A percentile compares a stretch with the other conserved stretches of the same genome.
Evolutionary conservation across 2,329 filamentous ascomycete genomes (phyloP).

Genomic region (Penicillium sp.): DNA sequence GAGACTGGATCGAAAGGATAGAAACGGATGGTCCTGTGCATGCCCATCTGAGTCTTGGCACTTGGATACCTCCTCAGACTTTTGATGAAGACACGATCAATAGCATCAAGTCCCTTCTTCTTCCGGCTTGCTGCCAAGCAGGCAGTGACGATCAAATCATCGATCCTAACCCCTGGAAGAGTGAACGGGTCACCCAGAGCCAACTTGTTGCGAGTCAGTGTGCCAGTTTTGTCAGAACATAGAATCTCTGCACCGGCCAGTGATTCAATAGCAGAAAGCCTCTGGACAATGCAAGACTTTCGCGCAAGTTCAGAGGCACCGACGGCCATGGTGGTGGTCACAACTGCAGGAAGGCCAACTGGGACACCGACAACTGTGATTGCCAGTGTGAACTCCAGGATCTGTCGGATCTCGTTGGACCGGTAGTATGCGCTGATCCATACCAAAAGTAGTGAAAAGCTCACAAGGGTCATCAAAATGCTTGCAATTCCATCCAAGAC

Average conservation of each 20-base stretch:
- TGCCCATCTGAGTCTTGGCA: conserved; percentile 76
- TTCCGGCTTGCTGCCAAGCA: conserved; percentile 88
- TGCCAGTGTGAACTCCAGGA: conserved; percentile 81
- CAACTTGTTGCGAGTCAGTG: conserved; percentile 91
- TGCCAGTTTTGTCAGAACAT: conserved; percentile 93
- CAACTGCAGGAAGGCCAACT: conserved; percentile 88
- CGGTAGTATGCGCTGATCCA: conserved; percentile 89
- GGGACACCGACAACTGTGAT: conserved; percentile 92
- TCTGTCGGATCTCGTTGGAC: conserved; percentile 74
- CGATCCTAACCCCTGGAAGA: conserved; percentile 76
- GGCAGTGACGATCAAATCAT: conserved; percentile 90
- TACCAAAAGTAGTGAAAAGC: conserved; percentile 76
- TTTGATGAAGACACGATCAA: conserved; percentile 94
- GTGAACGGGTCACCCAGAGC: conserved; percentile 83
- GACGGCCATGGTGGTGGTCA: conserved; percentile 93
- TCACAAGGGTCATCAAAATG: conserved; percentile 75
- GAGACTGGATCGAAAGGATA: conserved; percentile 89
- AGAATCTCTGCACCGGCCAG: conserved; percentile 91
- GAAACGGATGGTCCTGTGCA: conserved; percentile 84
- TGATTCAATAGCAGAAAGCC: conserved; percentile 88
- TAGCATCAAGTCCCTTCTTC: conserved; percentile 94
- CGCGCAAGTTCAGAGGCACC: conserved; percentile 88
- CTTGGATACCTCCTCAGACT: conserved; percentile 77
- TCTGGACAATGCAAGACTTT: conserved; percentile 92
- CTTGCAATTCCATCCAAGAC: conserved; percentile 86